Base-by-base conservation (phyloP, 176 grass and related monocot species). In the Chloris gayana region DNA sequence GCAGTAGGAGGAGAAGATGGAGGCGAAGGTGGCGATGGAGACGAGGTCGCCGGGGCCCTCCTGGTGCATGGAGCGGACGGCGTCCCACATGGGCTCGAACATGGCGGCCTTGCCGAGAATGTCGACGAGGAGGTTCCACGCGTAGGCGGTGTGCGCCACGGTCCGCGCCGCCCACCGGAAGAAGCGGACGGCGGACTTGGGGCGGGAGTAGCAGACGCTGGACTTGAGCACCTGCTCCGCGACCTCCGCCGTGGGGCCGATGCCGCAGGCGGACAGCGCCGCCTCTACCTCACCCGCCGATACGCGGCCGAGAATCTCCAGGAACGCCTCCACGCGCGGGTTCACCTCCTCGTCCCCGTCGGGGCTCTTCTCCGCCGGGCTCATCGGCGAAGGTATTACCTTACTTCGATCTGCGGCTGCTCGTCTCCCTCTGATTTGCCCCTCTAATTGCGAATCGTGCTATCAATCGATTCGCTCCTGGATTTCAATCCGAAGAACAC, bases 111-210 rank as follows among this genome's bases (percentile, higher is more conserved):
- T 92, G 22, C 94, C 89, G 31, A 97, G 89, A 76, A 97, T 87
- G 76, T 94, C 91, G 54, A 97, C 83, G 47, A 97, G 88, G 31
- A 92, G 85, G 85, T 97, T 94, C 89, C 94, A 94, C n/a, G 91
- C 70, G 50, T 85, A 70, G 42, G 76, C 14, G 3, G 83, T 88
- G 75, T 90, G 87, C 75, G 75, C 63, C 58, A 88, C 35, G 57
- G 85, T 86, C 29, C 22, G 78, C 19, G 46, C 62, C 14, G 94
- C 64, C 91, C 87, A 97, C 17, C 80, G 82, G 83, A 97, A 97
- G 89, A 97, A 97, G 62, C 85, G 80, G 82, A 94, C 73, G 35
- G 87, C 89, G 8, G 87, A 71, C 24, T 75, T 85, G 35, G 91
- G 91, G 73, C 73, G 71, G 8, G 80, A 19, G 80, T 92, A 92